Base-by-base conservation (phyloP, 495 filamentous ascomycete genomes). In the Xylaria nigripes region DNA sequence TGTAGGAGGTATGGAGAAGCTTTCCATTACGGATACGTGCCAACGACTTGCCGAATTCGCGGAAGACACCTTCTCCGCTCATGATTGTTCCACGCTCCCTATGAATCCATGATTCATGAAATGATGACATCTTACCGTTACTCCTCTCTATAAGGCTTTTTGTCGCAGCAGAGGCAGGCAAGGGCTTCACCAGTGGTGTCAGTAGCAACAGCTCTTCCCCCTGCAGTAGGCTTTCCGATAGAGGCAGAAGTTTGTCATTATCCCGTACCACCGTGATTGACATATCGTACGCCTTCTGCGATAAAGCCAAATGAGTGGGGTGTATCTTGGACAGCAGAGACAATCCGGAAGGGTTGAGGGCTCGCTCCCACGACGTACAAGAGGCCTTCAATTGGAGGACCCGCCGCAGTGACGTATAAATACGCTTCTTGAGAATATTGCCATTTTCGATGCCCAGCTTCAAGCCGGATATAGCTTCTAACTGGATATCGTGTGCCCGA, bases 1-100 rank as follows among this genome's bases (percentile, higher is more conserved):
- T 95, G 66, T 95, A 95, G 0, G 89, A 94, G 1, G 90, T 94
- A 65, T 95, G 90, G 27, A 95, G 70, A 13, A 95, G 81, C 59
- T 90, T 85, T 0, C 89, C 89, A 55, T 82, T 86, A 10, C 90
- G 70, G 57, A 91, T 86, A 32, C 90, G 79, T 5, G 90, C 89
- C 3, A 95, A 72, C 2, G 87, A 87, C 56, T 86, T 73, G 1
- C 90, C 90, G 2, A 95, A 71, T 63, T 92, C 89, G 54, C 87
- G 78, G 61, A 95, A 95, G 0, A 95, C 86, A 27, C 84, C 83
- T 66, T 95, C 90, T 41, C 89, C 90, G 59, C 84, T 91, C 79
- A 92, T 83, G 19, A 92, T 84, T 8, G 86, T 86, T 69, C 63
- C 81, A 60, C 70, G 85, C 76, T 81, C 81, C 70, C 61, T 73